Conservation (phyloP, 805 yeast species). For the Metschnikowia anglica region DNA sequence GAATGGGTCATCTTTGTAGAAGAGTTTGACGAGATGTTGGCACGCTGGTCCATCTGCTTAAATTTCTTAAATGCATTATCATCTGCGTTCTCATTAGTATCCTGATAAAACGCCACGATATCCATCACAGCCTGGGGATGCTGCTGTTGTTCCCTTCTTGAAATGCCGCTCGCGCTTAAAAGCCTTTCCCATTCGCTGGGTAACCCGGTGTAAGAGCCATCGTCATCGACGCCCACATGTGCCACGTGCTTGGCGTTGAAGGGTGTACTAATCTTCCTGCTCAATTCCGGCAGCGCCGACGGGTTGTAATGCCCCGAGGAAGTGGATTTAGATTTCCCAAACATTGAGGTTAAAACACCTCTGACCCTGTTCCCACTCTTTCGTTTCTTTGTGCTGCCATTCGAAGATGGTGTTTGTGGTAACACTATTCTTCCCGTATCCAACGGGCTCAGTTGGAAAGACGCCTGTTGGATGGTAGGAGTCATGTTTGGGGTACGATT, state of each 20-base stretch:
- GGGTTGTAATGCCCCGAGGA: constrained; percentile 1
- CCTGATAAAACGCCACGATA: constrained; percentile 82
- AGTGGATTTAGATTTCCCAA: constrained; percentile 31
- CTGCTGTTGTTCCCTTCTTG: constrained; percentile 81
- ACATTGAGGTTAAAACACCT: constrained; percentile 57
- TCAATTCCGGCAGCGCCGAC: constrained; percentile 21
- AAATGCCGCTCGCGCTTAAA: constrained; percentile 80
- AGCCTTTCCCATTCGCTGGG: constrained; percentile 92
- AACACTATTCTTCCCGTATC: constrained; percentile 14
- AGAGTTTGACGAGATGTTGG: constrained; percentile 1
- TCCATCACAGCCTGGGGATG: constrained; percentile 95
- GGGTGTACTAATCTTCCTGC: constrained; percentile 80
- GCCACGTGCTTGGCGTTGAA: constrained; percentile 87
- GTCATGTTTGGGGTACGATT: constrained; percentile 17
- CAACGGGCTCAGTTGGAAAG: constrained; percentile 21
- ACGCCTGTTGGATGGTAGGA: constrained; percentile 26
- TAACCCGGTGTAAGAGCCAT: constrained; percentile 87
- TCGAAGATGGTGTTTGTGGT: constrained; percentile 8
- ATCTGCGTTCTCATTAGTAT: constrained; percentile 45
- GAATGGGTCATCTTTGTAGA: constrained; percentile 14
- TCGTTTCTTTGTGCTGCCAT: constrained; percentile 20
- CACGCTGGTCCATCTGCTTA: constrained; percentile 25
- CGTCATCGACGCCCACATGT: constrained; percentile 87
- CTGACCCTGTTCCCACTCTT: constrained; percentile 53
- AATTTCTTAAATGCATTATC: constrained; percentile 47